phyloP scores from a whole-genome alignment of 441 rosid genomes.

The Adansonia madagascariensis region DNA sequence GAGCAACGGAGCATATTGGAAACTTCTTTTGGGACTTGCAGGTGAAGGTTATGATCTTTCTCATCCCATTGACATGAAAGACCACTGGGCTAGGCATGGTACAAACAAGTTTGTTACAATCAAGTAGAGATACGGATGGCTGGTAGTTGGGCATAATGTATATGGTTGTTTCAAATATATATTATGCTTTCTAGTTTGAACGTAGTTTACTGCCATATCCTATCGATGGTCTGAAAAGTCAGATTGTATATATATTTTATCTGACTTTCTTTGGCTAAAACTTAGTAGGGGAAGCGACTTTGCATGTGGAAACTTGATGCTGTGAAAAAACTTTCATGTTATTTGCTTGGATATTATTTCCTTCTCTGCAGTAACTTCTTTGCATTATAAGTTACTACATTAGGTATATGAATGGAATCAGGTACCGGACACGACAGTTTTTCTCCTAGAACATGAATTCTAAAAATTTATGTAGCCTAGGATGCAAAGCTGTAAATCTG shows the following conservation, averaged over 20 bases:
- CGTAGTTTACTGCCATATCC: constrained; percentile 12
- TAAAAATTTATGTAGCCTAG: background rate
- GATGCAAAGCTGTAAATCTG: too few relatives aligned
- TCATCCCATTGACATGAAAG: constrained; percentile 59
- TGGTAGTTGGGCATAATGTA: constrained; percentile 9
- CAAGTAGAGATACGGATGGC: constrained; percentile 40
- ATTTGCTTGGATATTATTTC: constrained; percentile 16
- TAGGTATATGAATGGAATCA: background rate
- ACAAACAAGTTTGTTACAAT: constrained; percentile 67
- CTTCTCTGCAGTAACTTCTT: background rate
- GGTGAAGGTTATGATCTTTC: constrained; percentile 62
- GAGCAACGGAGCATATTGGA: constrained; percentile 68
- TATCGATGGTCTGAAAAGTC: constrained; percentile 17
- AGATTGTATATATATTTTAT: constrained; percentile 25
- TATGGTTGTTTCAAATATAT: constrained; percentile 27
- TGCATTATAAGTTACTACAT: background rate
- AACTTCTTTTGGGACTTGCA: constrained; percentile 56
- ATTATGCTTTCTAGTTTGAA: constrained; percentile 26
- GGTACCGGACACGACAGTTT: background rate
- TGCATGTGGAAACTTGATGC: constrained; percentile 17
- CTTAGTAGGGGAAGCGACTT: background rate
- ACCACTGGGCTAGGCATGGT: constrained; percentile 73
- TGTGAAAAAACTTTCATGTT: constrained; percentile 19
- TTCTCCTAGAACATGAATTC: background rate
- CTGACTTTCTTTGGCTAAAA: constrained; percentile 20